Percentiles rank a stretch among this genome's conserved stretches.
Conservation (phyloP, 2,329 filamentous ascomycete species). For the Penicillium oxalicum region DNA sequence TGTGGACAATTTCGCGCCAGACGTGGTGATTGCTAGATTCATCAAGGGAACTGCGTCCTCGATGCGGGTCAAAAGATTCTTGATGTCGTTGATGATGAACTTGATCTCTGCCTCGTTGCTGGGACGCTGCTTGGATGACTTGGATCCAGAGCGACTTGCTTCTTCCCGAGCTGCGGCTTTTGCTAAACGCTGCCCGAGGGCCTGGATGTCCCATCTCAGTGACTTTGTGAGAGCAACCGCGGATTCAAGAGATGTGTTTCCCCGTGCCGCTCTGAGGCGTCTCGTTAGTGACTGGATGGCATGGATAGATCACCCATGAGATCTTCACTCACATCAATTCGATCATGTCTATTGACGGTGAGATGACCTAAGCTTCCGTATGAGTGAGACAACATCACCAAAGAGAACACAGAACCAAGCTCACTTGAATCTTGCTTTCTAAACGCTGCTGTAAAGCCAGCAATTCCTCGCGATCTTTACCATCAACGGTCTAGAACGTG, state of each 20-base stretch:
- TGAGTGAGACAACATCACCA: constrained; percentile 4
- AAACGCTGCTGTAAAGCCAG: constrained; percentile 65
- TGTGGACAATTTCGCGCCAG: constrained; percentile 78
- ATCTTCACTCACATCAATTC: constrained; percentile 64
- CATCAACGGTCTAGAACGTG: constrained; percentile 57
- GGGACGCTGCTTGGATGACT: constrained; percentile 43
- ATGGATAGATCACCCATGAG: too few species aligned
- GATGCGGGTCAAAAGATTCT: constrained; percentile 66
- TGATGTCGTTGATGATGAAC: constrained; percentile 68
- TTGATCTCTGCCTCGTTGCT: constrained; percentile 60
- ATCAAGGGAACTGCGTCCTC: constrained; percentile 88
- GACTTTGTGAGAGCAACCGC: constrained; percentile 77
- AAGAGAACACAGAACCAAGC: constrained; percentile 39
- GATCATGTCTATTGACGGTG: constrained; percentile 85
- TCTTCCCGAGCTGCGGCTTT: constrained; percentile 60
- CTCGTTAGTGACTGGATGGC: background rate
- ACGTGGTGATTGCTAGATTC: constrained; percentile 89
- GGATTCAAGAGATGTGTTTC: constrained; percentile 77
- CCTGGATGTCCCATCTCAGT: constrained; percentile 75
- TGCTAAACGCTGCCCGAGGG: constrained; percentile 68
- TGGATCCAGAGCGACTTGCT: constrained; percentile 27
- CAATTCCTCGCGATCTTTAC: constrained; percentile 66
- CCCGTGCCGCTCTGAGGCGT: constrained; percentile 54
- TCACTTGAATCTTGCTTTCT: constrained; percentile 76
- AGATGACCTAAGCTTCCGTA: constrained; percentile 59